Evolutionary conservation across 75 land plant species (phyloP).

Genomic region (Ceratopteris richardii): DNA sequence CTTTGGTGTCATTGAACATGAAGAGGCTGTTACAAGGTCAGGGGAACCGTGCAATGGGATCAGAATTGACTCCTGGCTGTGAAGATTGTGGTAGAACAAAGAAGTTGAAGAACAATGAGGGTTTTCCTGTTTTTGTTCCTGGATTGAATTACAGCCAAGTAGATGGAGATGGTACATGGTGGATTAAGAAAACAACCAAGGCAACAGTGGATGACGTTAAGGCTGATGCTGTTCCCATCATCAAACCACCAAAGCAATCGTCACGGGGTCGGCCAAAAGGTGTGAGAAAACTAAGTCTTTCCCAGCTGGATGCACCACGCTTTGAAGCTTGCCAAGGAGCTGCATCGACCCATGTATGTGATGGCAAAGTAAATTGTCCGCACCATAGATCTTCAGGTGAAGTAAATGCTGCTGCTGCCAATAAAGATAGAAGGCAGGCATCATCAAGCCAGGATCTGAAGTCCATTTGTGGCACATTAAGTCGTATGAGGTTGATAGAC

Average conservation of each 20-base stretch:
- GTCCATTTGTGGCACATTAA: slow-evolving; percentile 51
- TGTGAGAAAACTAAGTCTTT: slow-evolving; percentile 78
- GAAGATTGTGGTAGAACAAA: slow-evolving; percentile 81
- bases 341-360: slow-evolving; percentile 73
- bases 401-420: slow-evolving; percentile 24
- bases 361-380: slow-evolving; percentile 64
- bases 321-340: slow-evolving; percentile 94
- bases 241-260: slow-evolving; percentile 56
- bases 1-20: slow-evolving; percentile 20
- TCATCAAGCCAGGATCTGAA: slow-evolving; percentile 36
- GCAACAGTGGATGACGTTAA: slow-evolving; percentile 40
- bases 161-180: slow-evolving; percentile 84
- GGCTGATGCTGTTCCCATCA: slow-evolving; percentile 46
- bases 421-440: slow-evolving; percentile 22
- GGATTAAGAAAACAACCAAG: slow-evolving; percentile 63
- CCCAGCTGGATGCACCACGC: slow-evolving; percentile 75
- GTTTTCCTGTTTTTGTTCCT: slow-evolving; percentile 25
- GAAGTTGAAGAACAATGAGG: slow-evolving; percentile 61
- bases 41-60: slow-evolving; percentile 22
- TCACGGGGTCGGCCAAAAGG: slow-evolving; percentile 70
- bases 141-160: slow-evolving; percentile 21
- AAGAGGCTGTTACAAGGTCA: slow-evolving; percentile 30
- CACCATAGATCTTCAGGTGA: slow-evolving; percentile 52
- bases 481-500: slow-evolving; percentile 48
- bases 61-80: slow-evolving; percentile 72